Conservation (phyloP, 192 early-diverging fungal genomes). For the Coemansia sp. region DNA sequence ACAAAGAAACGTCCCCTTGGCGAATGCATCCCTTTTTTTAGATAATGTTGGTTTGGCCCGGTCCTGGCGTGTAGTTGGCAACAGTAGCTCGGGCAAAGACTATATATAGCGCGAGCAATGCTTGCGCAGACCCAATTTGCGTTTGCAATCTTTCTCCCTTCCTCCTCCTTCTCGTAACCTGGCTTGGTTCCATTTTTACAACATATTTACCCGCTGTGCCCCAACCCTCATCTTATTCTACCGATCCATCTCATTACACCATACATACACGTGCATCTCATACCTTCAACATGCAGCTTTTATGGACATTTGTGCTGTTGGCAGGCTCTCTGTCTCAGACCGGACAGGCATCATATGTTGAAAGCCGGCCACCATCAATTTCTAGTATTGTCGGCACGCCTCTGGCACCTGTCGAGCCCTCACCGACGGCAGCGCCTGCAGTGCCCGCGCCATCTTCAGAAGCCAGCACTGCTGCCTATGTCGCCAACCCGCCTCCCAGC, state of each 20-base stretch:
- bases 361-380: constrained; percentile 15
- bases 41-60: too few species aligned
- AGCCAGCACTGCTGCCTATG: background rate
- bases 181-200: too few species aligned
- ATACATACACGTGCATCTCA: constrained; percentile 1
- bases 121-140: too few species aligned
- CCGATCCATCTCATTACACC: background rate
- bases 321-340: constrained; percentile 24
- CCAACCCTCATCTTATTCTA: constrained; percentile 1
- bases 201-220: background rate
- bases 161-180: too few species aligned
- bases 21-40: too few species aligned
- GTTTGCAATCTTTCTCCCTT: too few species aligned
- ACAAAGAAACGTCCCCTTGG: too few species aligned
- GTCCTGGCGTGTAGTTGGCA: too few species aligned
- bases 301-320: constrained; percentile 42
- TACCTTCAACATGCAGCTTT: constrained; percentile 26
- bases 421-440: background rate
- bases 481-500: background rate
- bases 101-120: too few species aligned
- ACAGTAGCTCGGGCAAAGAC: too few species aligned
- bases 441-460: constrained; percentile 7
- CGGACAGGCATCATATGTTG: constrained; percentile 28
- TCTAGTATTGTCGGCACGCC: background rate
- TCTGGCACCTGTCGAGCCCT: background rate